Base-by-base conservation (phyloP, 2,329 filamentous ascomycete species). In the Conoideocrella luteorostrata region DNA sequence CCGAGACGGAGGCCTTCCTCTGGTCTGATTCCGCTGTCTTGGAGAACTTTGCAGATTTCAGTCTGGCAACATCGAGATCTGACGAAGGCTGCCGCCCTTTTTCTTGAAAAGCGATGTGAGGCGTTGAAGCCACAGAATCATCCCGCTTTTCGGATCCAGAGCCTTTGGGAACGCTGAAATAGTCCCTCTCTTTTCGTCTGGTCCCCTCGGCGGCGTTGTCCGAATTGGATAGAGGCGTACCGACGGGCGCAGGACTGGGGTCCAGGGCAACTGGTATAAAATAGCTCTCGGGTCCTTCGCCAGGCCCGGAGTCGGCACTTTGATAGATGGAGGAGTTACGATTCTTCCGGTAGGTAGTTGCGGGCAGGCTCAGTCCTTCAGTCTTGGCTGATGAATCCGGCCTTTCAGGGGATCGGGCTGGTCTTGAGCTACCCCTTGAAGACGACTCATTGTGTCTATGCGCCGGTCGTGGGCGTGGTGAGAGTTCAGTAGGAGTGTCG, bases 21-120 rank as follows among this genome's bases (percentile, higher is more conserved):
- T 48, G 47, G 28, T 63, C 53, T 55, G 45, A 48, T 5, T 55
- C 54, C 12, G 38, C 28, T 4, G 52, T 67, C 55, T 71, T 77
- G 42, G 66, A 77, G 34, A 66, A 65, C 60, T 67, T 75, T 54
- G 65, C 74, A 49, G 59, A 64, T 55, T 71, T 81, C 20, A 70
- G 65, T 37, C 76, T 69, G 2, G 72, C 68, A 29, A 74, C 75
- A 23, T 78, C 71, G 20, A 79, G 66, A 10, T 83, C 78, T 3
- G 80, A 78, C 1, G 81, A 82, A 15, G 56, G 24, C 37, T 64
- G 59, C 3, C 86, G 78, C 2, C 80, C 79, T 63, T 90, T 93
- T 56, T 95, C 88, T 61, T 95, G 88, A 60, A 89, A 94, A 18
- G 88, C 86, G 55, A 95, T 95, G 57, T 95, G 89, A n/a, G 89